These are phyloP conservation scores for Paecilomyces fulvus DNA, from an alignment of 2,329 filamentous ascomycete genomes.

Conservation along the genomic window DNA sequence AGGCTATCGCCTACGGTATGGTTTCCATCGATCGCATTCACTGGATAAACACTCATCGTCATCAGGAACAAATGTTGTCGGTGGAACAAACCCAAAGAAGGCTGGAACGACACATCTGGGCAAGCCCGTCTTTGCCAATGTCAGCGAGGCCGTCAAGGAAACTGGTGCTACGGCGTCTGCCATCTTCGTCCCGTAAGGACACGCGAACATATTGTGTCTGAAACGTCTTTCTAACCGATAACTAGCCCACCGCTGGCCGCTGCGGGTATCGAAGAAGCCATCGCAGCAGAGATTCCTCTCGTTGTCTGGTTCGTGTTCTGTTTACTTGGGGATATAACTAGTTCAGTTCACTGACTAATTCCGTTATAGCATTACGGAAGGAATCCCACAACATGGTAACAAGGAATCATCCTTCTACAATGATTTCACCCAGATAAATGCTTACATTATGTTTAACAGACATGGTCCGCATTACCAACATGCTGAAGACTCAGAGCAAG, in stretches of 20 bases:
- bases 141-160: constrained; percentile 79
- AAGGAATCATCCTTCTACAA: constrained; percentile 8
- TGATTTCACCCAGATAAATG: background rate
- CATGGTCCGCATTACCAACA: constrained; percentile 98
- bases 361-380: constrained; percentile 68
- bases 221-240: constrained; percentile 12
- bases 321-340: constrained; percentile 4
- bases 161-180: constrained; percentile 86
- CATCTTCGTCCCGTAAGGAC: constrained; percentile 82
- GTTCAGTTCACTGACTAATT: constrained; percentile 6
- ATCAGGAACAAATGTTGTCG: constrained; percentile 88
- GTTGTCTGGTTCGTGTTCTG: constrained; percentile 62
- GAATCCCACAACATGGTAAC: constrained; percentile 91
- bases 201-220: background rate
- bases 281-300: constrained; percentile 84
- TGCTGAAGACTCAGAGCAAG: constrained; percentile 96
- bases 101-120: constrained; percentile 83
- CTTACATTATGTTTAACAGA: constrained; percentile 44
- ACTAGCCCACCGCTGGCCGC: constrained; percentile 80
- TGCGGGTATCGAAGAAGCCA: constrained; percentile 91
- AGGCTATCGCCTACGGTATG: constrained; percentile 96
- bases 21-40: constrained; percentile 5
- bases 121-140: constrained; percentile 85
- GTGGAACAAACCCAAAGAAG: constrained; percentile 99
- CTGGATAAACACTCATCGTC: constrained; percentile 14